phyloP scores from a whole-genome alignment of 768 basidiomycete genomes.

The Mycena vitilis region DNA sequence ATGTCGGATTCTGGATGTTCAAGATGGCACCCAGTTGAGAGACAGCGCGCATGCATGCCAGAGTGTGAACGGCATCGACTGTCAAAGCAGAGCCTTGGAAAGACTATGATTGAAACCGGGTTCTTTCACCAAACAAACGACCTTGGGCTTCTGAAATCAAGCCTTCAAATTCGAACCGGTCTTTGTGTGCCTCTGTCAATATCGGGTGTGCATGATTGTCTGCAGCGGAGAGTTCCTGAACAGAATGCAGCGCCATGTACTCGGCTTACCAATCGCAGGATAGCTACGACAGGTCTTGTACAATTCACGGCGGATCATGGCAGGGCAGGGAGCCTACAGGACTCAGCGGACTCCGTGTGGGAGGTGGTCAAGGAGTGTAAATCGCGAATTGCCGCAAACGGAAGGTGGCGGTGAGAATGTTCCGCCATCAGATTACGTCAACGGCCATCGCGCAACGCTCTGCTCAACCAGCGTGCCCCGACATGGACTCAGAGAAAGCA shows the following conservation, averaged over 20 bases:
- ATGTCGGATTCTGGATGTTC: slow-evolving; percentile 54
- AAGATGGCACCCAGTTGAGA: slow-evolving; percentile 66
- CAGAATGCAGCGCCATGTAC: background rate
- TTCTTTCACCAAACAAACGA: background rate
- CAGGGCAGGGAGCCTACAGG: background rate
- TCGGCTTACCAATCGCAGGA: slow-evolving; percentile 15
- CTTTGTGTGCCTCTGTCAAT: slow-evolving; percentile 58
- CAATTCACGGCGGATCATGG: slow-evolving; percentile 1
- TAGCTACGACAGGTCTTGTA: slow-evolving; percentile 16
- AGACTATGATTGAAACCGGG: background rate
- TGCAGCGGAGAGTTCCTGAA: slow-evolving; percentile 62
- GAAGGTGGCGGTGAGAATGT: background rate
- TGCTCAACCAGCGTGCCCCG: too few relatives aligned
- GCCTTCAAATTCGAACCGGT: slow-evolving; percentile 68
- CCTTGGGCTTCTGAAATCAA: slow-evolving; percentile 69
- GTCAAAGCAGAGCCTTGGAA: slow-evolving; percentile 57
- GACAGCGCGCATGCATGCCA: slow-evolving; percentile 70
- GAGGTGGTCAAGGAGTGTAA: too few relatives aligned
- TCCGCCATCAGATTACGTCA: background rate
- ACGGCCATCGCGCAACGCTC: background rate
- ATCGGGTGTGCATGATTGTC: slow-evolving; percentile 88
- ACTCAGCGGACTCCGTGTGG: too few relatives aligned
- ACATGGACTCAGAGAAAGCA: slow-evolving; percentile 30
- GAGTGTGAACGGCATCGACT: slow-evolving; percentile 63
- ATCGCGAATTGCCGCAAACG: background rate